These are phyloP conservation scores for Blastocystis sp. DNA, from an alignment of 352 stramenopile species.

Conservation along the genomic window DNA sequence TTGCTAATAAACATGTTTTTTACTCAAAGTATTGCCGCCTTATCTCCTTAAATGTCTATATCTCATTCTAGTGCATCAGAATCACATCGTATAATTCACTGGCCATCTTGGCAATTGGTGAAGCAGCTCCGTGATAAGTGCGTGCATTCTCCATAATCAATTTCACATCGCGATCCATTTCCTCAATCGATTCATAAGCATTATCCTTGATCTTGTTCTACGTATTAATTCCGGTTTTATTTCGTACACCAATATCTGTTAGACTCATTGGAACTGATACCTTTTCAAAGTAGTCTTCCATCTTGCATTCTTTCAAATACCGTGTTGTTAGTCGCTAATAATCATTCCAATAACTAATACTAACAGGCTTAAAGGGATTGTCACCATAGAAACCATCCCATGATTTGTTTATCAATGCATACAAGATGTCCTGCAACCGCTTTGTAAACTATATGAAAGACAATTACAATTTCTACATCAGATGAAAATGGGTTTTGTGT, in stretches of 20 bases:
- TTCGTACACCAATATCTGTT: constrained; percentile 23
- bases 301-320: constrained; percentile 38
- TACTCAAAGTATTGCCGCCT: not conserved
- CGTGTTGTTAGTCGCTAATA: not conserved
- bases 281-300: constrained; percentile 16
- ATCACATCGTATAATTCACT: constrained; percentile 54
- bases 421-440: constrained; percentile 5
- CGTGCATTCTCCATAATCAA: constrained; percentile 30
- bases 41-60: constrained; percentile 7
- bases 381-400: constrained; percentile 41
- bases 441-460: not conserved
- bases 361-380: constrained; percentile 44
- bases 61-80: not conserved
- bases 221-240: not conserved
- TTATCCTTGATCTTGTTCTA: constrained; percentile 21
- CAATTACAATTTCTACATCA: not conserved
- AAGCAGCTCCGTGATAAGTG: constrained; percentile 4
- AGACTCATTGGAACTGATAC: constrained; percentile 53
- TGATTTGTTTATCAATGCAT: constrained; percentile 7
- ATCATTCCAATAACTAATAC: not conserved
- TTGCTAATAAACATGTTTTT: constrained; percentile 15
- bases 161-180: constrained; percentile 43
- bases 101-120: not conserved
- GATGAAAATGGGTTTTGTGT: constrained; percentile 7
- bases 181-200: constrained; percentile 12